These are phyloP conservation scores for Chloris gayana DNA, from an alignment of 176 grass and related monocot species.

Conservation along the genomic window DNA sequence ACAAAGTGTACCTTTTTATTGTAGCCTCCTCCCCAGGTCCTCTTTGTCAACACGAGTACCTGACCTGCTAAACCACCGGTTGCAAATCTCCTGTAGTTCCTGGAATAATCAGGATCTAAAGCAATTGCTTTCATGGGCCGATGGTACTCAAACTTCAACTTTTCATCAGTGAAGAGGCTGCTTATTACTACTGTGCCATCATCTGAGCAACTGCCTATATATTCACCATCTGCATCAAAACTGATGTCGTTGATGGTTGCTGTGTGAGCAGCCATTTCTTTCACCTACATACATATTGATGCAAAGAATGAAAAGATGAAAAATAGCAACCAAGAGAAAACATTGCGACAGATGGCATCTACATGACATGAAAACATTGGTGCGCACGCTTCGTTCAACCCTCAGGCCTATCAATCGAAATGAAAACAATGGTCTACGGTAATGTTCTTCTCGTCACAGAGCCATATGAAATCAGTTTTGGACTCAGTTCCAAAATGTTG, in stretches of 20 bases:
- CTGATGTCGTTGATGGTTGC: slow-evolving; percentile 91
- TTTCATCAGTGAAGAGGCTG: slow-evolving; percentile 92
- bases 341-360: slow-evolving; percentile 10
- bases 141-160: slow-evolving; percentile 92
- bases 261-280: slow-evolving; percentile 79
- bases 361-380: background rate
- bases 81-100: slow-evolving; percentile 86
- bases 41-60: slow-evolving; percentile 79
- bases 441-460: background rate
- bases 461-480: background rate
- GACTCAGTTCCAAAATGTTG: background rate
- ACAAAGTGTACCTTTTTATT: slow-evolving; percentile 66
- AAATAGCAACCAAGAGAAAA: background rate
- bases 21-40: slow-evolving; percentile 78
- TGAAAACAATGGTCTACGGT: too few relatives aligned
- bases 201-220: slow-evolving; percentile 97
- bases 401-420: background rate
- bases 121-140: slow-evolving; percentile 96
- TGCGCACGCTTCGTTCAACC: background rate
- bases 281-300: slow-evolving; percentile 54
- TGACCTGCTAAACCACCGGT: slow-evolving; percentile 96
- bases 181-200: slow-evolving; percentile 86
- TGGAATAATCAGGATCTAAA: slow-evolving; percentile 81
- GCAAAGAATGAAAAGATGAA: background rate
- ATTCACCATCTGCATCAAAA: slow-evolving; percentile 86